Conservation (phyloP, 106 monocot species). For the Agapanthus africanus region DNA sequence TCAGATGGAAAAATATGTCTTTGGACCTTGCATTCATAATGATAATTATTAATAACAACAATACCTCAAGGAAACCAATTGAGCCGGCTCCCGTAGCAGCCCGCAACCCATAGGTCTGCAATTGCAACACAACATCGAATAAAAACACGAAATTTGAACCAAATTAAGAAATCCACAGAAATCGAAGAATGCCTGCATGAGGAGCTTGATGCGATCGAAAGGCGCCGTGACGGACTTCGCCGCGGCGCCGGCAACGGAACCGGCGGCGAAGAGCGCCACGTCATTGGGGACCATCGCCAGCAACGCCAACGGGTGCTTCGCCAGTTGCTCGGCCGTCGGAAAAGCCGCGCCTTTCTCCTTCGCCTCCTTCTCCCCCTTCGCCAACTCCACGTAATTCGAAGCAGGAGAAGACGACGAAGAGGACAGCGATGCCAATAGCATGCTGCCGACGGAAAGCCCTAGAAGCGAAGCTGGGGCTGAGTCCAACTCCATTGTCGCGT, state of each 20-base stretch:
- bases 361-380: too few relatives aligned
- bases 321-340: background rate
- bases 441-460: too few relatives aligned
- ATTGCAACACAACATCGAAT: background rate
- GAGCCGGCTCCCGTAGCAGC: slow-evolving; percentile 19
- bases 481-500: too few relatives aligned
- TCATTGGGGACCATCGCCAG: slow-evolving; percentile 66
- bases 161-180: too few relatives aligned
- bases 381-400: too few relatives aligned
- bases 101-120: slow-evolving; percentile 74
- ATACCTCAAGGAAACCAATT: slow-evolving; percentile 76
- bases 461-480: too few relatives aligned
- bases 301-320: slow-evolving; percentile 64
- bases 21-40: too few relatives aligned
- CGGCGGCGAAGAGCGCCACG: slow-evolving; percentile 70
- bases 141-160: background rate
- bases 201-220: slow-evolving; percentile 88
- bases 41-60: too few relatives aligned
- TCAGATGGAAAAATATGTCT: too few relatives aligned
- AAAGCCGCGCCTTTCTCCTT: too few relatives aligned
- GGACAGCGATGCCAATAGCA: too few relatives aligned
- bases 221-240: slow-evolving; percentile 91
- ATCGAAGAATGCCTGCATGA: slow-evolving; percentile 99
- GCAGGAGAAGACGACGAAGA: too few relatives aligned
- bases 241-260: slow-evolving; percentile 64